These are phyloP conservation scores for Aspergillus clavatus DNA, from an alignment of 2,329 filamentous ascomycete species.

Conservation along the genomic window DNA sequence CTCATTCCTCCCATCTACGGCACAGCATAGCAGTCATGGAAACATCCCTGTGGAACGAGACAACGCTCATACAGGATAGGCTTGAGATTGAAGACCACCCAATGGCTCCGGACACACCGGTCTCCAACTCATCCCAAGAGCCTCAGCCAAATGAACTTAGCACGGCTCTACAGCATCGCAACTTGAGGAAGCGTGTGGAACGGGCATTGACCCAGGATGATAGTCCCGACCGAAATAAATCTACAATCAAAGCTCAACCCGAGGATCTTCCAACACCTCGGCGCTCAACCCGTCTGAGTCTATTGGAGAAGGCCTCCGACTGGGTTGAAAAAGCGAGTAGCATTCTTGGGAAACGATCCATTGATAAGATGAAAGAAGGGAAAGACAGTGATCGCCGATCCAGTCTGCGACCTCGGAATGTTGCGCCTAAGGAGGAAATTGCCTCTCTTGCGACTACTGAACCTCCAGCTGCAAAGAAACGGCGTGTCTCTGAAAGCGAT, in stretches of 20 bases:
- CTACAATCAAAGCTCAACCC: slow-evolving; percentile 18
- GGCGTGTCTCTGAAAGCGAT: slow-evolving; percentile 39
- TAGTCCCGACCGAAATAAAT: slow-evolving; percentile 20
- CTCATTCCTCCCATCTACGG: slow-evolving; percentile 33
- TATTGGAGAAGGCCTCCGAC: slow-evolving; percentile 43
- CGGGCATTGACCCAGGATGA: slow-evolving; percentile 25
- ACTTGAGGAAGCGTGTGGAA: slow-evolving; percentile 29
- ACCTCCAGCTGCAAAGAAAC: slow-evolving; percentile 37
- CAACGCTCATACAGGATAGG: slow-evolving; percentile 16
- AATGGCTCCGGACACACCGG: slow-evolving; percentile 30
- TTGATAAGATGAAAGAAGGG: slow-evolving; percentile 50
- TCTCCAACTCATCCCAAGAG: slow-evolving; percentile 34
- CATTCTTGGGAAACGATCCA: slow-evolving; percentile 57
- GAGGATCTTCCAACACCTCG: slow-evolving; percentile 30
- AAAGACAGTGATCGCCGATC: slow-evolving; percentile 53
- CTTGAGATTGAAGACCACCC: slow-evolving; percentile 21
- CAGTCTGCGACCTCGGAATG: slow-evolving; percentile 53
- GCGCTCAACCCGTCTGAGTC: slow-evolving; percentile 42
- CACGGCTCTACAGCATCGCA: slow-evolving; percentile 25
- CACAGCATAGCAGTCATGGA: slow-evolving; percentile 42
- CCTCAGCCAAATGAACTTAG: slow-evolving; percentile 18
- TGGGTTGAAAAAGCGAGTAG: slow-evolving; percentile 46
- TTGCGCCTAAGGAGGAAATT: slow-evolving; percentile 22
- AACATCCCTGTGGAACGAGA: slow-evolving; percentile 25
- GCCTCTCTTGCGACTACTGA: slow-evolving; percentile 16